Evolutionary conservation across 805 yeast genomes (phyloP).

Genomic region (Clavispora asparagi): DNA sequence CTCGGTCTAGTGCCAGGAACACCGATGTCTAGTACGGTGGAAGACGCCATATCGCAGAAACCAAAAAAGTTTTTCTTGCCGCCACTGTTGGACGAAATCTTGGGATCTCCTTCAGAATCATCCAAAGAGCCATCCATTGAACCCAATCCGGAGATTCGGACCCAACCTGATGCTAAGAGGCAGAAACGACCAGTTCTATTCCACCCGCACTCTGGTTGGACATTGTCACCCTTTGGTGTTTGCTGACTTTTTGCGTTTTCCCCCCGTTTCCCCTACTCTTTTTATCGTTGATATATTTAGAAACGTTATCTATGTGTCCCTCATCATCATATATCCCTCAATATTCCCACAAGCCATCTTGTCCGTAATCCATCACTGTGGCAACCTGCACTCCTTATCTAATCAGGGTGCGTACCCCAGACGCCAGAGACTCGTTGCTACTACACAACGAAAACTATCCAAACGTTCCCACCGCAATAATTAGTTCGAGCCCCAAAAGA

Average conservation of each 20-base stretch:
- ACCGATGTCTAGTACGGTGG: background rate
- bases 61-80: background rate
- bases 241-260: background rate
- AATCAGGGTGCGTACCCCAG: conserved; percentile 1
- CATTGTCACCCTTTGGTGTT: background rate
- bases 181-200: background rate
- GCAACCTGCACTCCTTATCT: background rate
- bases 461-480: background rate
- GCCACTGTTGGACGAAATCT: conserved; percentile 1
- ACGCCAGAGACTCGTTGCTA: background rate
- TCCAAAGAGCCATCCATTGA: background rate
- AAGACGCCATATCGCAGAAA: background rate
- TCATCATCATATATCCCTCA: too few species aligned
- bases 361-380: background rate
- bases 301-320: too few species aligned
- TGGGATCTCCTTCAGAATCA: background rate
- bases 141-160: background rate
- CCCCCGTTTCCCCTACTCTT: too few species aligned
- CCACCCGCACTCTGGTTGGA: background rate
- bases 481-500: background rate
- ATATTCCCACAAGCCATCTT: background rate
- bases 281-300: too few species aligned
- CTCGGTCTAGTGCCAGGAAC: background rate
- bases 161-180: background rate
- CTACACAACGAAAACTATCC: background rate